phyloP scores from a whole-genome alignment of 2,329 filamentous ascomycete species.

The Fusarium subglutinans region DNA sequence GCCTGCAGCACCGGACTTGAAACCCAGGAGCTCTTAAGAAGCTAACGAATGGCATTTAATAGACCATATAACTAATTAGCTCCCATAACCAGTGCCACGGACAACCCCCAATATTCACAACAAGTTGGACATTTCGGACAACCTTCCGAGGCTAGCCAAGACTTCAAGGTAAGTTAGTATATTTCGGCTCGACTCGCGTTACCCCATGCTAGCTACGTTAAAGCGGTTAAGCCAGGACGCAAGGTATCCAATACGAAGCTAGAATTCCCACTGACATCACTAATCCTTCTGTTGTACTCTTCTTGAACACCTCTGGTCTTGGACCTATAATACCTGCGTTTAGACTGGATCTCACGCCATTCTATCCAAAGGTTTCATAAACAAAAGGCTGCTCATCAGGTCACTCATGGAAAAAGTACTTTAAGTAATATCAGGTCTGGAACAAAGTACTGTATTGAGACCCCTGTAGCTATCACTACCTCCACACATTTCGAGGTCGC shows the following conservation, averaged over 20 bases:
- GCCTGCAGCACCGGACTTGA: no score
- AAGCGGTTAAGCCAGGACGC: not conserved
- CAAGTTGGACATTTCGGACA: no score
- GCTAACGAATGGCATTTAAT: no score
- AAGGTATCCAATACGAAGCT: rapidly evolving
- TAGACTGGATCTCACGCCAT: not conserved
- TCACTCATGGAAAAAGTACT: rapidly evolving
- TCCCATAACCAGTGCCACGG: no score
- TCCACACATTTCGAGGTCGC: rapidly evolving
- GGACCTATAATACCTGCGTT: not conserved
- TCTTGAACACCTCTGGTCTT: not conserved
- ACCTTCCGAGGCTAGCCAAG: no score
- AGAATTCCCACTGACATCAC: not conserved
- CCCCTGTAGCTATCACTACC: not conserved
- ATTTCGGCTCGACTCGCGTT: no score
- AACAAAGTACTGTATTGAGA: not conserved
- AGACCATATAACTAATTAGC: no score
- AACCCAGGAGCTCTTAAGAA: rapidly evolving
- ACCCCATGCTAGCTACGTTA: not conserved
- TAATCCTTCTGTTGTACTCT: rapidly evolving
- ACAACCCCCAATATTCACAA: no score
- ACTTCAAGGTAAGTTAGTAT: no score
- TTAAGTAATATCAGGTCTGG: not conserved
- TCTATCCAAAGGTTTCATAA: not conserved
- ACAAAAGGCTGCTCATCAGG: not conserved